phyloP scores from a whole-genome alignment of 2,329 filamentous ascomycete genomes.

The Thielaviopsis euricoi region DNA sequence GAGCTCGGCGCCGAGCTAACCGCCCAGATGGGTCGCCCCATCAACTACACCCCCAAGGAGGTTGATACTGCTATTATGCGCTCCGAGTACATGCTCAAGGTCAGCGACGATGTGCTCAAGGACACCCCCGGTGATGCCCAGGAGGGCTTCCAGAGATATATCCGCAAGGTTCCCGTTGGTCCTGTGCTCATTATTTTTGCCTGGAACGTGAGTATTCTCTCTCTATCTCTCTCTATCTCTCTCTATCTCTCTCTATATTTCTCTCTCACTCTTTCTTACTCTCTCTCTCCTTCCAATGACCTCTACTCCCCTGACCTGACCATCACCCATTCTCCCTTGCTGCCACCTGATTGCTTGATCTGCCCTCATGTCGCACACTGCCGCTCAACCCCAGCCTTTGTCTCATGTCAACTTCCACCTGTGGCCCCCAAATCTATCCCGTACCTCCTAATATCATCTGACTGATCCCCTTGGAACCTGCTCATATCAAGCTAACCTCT shows the following conservation, averaged over 20 bases:
- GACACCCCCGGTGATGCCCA: slow-evolving; percentile 72
- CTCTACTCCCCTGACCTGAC: too few relatives aligned
- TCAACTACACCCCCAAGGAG: slow-evolving; percentile 71
- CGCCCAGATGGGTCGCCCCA: slow-evolving; percentile 88
- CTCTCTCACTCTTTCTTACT: background rate
- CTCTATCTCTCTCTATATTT: background rate
- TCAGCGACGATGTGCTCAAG: slow-evolving; percentile 61
- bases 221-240: too few relatives aligned
- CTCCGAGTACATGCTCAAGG: slow-evolving; percentile 70
- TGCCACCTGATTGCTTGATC: background rate
- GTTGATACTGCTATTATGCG: slow-evolving; percentile 72
- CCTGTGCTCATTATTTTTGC: slow-evolving; percentile 82
- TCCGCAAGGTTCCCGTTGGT: slow-evolving; percentile 75
- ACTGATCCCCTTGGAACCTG: background rate
- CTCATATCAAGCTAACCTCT: background rate
- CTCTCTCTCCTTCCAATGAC: too few relatives aligned
- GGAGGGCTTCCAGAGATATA: slow-evolving; percentile 77
- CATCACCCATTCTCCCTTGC: background rate
- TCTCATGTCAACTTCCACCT: too few relatives aligned
- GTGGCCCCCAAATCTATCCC: background rate
- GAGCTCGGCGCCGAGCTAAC: slow-evolving; percentile 72
- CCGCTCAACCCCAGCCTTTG: background rate
- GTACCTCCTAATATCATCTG: background rate
- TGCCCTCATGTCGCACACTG: background rate
- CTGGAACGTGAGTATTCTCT: slow-evolving; percentile 61